Base-by-base conservation (phyloP, 148 eudicot species). In the Rheum nobile region DNA sequence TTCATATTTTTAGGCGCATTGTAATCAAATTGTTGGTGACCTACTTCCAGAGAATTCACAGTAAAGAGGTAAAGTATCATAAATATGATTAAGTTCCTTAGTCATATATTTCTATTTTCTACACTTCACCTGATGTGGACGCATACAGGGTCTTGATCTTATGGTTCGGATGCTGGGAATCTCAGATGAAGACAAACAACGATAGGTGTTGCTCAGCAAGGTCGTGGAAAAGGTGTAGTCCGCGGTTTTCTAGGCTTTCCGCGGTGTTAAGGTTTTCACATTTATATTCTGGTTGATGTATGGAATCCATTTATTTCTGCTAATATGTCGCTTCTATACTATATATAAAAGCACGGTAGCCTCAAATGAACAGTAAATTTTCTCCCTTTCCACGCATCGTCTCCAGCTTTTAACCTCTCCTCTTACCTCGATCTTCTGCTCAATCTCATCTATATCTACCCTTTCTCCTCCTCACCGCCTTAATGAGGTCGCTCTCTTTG, bases 141-240 rank as follows among this genome's bases (percentile, higher is more conserved):
- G 65, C 21, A 79, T 47, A 75, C 86, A 94, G 98, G 98, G 91
- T 54, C 89, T 95, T 70, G 98, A 95, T 81, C 93, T 95, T 78
- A 95, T 95, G 97, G 93, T 88, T 79, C 91, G 97, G 74, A 86
- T 95, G 98, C 91, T 95, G 63, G 98, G 98, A 78, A 91, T 95
- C 78, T 83, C 97, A 32, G 98, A 95, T 19, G 98, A 95, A 73
- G 98, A 95, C 75, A 95, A 95, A 81, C 97, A 95, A 80, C 84
- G 91, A n/a, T n/a, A n/a, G n/a, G n/a, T n/a, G n/a, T n/a, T n/a
- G n/a, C n/a, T n/a, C n/a, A n/a, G n/a, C n/a, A n/a, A n/a, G n/a
- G n/a, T n/a, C n/a, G n/a, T n/a, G n/a, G n/a, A n/a, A n/a, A n/a
- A n/a, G n/a, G n/a, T n/a, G n/a, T n/a, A n/a, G n/a, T n/a, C n/a